phyloP scores from a whole-genome alignment of 441 rosid genomes.

The Melastoma candidum region DNA sequence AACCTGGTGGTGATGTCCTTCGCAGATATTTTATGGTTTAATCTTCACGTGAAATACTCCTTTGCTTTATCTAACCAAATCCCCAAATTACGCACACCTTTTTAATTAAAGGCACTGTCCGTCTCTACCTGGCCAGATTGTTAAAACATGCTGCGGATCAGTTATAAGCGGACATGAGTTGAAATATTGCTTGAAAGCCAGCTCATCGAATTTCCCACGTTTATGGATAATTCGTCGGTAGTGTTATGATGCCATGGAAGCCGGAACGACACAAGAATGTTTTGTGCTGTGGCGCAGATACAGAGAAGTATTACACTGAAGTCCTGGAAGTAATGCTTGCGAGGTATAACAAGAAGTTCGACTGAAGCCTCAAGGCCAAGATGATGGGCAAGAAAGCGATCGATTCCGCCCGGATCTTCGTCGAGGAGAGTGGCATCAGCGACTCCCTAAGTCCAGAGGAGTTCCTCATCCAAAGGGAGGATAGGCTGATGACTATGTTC shows the following conservation, averaged over 20 bases:
- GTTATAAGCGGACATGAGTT: no score
- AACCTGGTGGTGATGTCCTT: no score
- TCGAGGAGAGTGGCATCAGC: constrained; percentile 71
- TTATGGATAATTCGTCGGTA: no score
- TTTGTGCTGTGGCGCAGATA: constrained; percentile 39
- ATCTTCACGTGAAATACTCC: no score
- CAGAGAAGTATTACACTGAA: constrained; percentile 86
- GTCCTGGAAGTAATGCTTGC: constrained; percentile 78
- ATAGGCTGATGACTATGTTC: constrained; percentile 58
- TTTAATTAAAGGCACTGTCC: no score
- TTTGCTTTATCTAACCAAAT: no score
- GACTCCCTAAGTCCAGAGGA: constrained; percentile 78
- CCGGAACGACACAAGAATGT: not conserved
- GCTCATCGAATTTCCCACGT: no score
- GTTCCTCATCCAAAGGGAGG: constrained; percentile 71
- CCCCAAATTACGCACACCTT: no score
- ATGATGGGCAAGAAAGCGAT: constrained; percentile 96
- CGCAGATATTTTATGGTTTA: no score
- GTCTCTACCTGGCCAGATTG: no score
- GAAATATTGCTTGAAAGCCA: no score
- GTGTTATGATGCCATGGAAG: not conserved
- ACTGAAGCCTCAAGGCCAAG: constrained; percentile 87
- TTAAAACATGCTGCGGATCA: no score
- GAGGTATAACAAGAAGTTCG: constrained; percentile 77
- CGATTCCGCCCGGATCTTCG: constrained; percentile 75